Evolutionary conservation across 2,329 filamentous ascomycete genomes (phyloP).

Genomic region (Hymenotorrendiella dingleyae): DNA sequence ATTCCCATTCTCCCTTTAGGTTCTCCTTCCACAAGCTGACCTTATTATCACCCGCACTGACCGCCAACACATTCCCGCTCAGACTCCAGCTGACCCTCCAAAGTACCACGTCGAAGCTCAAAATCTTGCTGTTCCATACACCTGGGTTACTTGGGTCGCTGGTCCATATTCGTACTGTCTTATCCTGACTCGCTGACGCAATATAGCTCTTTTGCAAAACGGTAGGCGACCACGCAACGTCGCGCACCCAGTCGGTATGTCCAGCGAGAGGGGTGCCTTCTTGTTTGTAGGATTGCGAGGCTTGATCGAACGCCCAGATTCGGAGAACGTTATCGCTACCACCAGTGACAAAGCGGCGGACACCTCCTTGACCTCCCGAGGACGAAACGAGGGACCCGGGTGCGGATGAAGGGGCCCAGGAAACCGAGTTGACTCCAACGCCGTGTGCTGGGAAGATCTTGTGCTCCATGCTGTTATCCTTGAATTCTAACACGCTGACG

Average conservation of each 20-base stretch:
- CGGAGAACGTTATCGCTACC: conserved; percentile 91
- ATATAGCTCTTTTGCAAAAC: conserved; percentile 96
- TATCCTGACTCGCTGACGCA: conserved; percentile 90
- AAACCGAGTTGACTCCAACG: conserved; percentile 90
- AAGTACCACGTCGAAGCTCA: conserved; percentile 82
- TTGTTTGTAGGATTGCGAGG: conserved; percentile 55
- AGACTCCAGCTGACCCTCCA: conserved; percentile 98
- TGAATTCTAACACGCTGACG: conserved; percentile 92
- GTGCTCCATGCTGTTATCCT: conserved; percentile 89
- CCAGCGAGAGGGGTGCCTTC: conserved; percentile 64
- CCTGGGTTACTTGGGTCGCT: conserved; percentile 58
- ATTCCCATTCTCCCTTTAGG: conserved; percentile 92
- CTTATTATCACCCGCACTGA: conserved; percentile 92
- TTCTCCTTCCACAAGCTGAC: conserved; percentile 99
- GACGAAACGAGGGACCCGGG: conserved; percentile 82
- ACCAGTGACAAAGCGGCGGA: conserved; percentile 86
- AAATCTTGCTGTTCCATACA: conserved; percentile 78
- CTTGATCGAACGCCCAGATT: conserved; percentile 77
- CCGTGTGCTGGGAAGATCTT: conserved; percentile 87
- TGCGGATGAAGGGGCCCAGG: conserved; percentile 82
- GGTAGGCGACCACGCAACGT: conserved; percentile 95
- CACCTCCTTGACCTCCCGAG: conserved; percentile 53
- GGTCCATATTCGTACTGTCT: conserved; percentile 97
- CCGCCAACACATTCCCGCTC: conserved; percentile 91
- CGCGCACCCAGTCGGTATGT: conserved; percentile 93